Percentiles rank a stretch among this genome's conserved stretches.
These are phyloP conservation scores for Fusarium bulbicola DNA, from an alignment of 2,329 filamentous ascomycete genomes.

Conservation along the genomic window DNA sequence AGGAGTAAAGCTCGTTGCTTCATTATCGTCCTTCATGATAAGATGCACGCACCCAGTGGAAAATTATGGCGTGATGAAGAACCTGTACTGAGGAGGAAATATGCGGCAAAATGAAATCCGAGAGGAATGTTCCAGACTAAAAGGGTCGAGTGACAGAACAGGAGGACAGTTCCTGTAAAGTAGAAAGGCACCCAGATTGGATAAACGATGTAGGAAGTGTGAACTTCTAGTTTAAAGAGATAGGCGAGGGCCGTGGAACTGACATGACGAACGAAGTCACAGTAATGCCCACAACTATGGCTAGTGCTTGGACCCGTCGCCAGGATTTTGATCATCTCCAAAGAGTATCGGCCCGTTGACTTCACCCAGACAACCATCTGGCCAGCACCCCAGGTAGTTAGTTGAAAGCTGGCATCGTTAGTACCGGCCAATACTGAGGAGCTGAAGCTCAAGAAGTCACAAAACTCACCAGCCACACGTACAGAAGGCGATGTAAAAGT, in stretches of 20 bases:
- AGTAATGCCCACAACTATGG: constrained; percentile 40
- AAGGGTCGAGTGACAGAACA: constrained; percentile 36
- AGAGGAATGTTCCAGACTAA: constrained; percentile 38
- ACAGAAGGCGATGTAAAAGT: constrained; percentile 36
- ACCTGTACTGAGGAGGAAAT: constrained; percentile 32
- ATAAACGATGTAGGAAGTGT: constrained; percentile 11
- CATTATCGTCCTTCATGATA: constrained; percentile 37
- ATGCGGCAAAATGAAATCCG: constrained; percentile 31
- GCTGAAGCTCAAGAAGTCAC: too few relatives aligned
- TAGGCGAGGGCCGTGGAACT: too few relatives aligned
- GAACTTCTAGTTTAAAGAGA: background rate
- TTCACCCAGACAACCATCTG: constrained; percentile 44
- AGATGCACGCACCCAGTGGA: constrained; percentile 37
- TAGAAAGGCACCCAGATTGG: constrained; percentile 42
- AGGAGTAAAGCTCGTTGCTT: constrained; percentile 36
- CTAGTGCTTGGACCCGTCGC: constrained; percentile 40
- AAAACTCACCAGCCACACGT: background rate
- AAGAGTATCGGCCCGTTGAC: constrained; percentile 21
- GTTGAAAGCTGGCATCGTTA: constrained; percentile 18
- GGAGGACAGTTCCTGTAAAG: constrained; percentile 32
- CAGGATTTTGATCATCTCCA: constrained; percentile 40
- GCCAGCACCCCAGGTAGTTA: constrained; percentile 34
- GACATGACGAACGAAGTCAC: constrained; percentile 34
- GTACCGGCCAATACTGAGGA: too few relatives aligned
- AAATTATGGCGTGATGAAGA: constrained; percentile 31